Percentiles rank a stretch among this genome's conserved stretches.
Evolutionary conservation across 257 asterid species (phyloP).

Genomic region (Mentha longifolia): DNA sequence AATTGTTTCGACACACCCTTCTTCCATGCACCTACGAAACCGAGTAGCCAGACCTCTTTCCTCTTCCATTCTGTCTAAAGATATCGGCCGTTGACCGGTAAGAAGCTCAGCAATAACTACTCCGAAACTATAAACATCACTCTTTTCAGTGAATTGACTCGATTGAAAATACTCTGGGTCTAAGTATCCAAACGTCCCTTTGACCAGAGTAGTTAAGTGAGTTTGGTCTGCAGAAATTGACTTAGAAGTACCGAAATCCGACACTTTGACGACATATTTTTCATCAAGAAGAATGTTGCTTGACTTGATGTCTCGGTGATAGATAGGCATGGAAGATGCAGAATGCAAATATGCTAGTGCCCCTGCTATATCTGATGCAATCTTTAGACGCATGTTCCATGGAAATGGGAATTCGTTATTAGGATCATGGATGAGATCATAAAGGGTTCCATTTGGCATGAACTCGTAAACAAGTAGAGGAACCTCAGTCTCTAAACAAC

Average conservation of each 20-base stretch:
- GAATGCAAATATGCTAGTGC: slow-evolving; percentile 31
- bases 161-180: slow-evolving; percentile 41
- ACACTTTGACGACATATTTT: slow-evolving; percentile 27
- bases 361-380: slow-evolving; percentile 27
- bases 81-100: slow-evolving; percentile 23
- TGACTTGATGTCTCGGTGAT: slow-evolving; percentile 38
- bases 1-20: not conserved
- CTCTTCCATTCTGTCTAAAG: not conserved
- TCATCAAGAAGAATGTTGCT: slow-evolving; percentile 36
- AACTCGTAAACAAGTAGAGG: slow-evolving; percentile 26
- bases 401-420: not conserved
- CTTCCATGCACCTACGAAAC: slow-evolving; percentile 17
- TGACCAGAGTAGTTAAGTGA: slow-evolving; percentile 36
- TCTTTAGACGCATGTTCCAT: slow-evolving; percentile 30
- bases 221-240: slow-evolving; percentile 31
- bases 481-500: slow-evolving; percentile 30
- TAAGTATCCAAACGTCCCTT: slow-evolving; percentile 43
- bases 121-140: slow-evolving; percentile 40
- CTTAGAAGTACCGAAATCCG: slow-evolving; percentile 33
- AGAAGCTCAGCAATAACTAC: slow-evolving; percentile 36
- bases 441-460: slow-evolving; percentile 30
- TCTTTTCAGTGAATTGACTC: slow-evolving; percentile 37
- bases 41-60: slow-evolving; percentile 16
- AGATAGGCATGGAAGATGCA: slow-evolving; percentile 32
- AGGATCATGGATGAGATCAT: slow-evolving; percentile 14